Evolutionary conservation across 1,284 basidiomycete genomes (phyloP).

Genomic region (Irpex lacteus): DNA sequence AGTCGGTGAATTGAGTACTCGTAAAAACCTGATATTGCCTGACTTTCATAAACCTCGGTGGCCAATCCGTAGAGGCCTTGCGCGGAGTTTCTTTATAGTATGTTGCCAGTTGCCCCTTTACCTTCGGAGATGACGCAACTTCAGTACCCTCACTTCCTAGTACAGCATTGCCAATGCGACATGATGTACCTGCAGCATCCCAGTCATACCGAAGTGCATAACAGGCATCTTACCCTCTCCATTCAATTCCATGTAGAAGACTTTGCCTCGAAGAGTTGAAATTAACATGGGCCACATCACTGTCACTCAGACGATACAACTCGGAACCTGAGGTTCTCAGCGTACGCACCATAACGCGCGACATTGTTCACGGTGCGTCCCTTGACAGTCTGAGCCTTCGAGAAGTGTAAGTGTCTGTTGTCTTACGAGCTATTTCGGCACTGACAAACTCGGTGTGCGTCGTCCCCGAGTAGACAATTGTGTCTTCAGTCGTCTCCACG

Average conservation of each 20-base stretch:
- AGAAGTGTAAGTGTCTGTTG: neutral
- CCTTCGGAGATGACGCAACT: constrained; percentile 31
- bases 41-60: constrained; percentile 77
- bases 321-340: neutral
- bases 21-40: no score
- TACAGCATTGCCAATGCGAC: neutral
- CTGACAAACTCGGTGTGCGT: constrained; percentile 64
- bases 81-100: constrained; percentile 63
- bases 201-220: constrained; percentile 84
- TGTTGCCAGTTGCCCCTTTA: constrained; percentile 60
- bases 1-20: no score
- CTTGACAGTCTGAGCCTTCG: constrained; percentile 55
- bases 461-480: constrained; percentile 65
- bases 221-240: constrained; percentile 66
- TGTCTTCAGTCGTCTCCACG: constrained; percentile 65
- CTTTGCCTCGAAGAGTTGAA: constrained; percentile 53
- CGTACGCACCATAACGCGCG: constrained; percentile 54
- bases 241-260: constrained; percentile 70
- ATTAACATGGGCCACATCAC: neutral
- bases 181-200: constrained; percentile 63
- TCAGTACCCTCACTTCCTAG: neutral
- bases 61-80: constrained; percentile 59
- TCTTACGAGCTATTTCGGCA: constrained; percentile 22
- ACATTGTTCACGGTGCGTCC: constrained; percentile 61
- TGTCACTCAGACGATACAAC: no score